Evolutionary conservation across 2,329 filamentous ascomycete species (phyloP).

Genomic region (Aspergillus ustus): DNA sequence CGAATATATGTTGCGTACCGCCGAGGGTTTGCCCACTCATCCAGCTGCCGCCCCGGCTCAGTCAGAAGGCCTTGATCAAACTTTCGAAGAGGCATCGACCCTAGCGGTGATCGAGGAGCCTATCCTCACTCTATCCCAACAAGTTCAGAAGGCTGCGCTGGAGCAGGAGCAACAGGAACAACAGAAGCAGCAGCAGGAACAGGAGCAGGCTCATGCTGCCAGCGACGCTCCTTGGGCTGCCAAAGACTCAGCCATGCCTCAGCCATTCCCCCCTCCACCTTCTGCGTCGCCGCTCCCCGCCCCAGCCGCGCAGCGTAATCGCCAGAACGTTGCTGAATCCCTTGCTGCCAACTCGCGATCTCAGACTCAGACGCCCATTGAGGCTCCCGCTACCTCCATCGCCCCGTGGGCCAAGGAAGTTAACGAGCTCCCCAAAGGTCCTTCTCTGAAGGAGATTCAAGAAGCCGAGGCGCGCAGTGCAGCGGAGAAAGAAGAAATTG

Average conservation of each 20-base stretch:
- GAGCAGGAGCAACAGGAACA: conserved; percentile 38
- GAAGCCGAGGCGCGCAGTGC: conserved; percentile 93
- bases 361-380: conserved; percentile 74
- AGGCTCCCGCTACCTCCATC: conserved; percentile 72
- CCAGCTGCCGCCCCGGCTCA: conserved; percentile 38
- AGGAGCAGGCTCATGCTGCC: conserved; percentile 42
- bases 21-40: conserved; percentile 48
- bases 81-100: conserved; percentile 30
- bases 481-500: conserved; percentile 82
- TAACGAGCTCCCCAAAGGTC: conserved; percentile 74
- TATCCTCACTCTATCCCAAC: conserved; percentile 75
- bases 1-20: conserved; percentile 42
- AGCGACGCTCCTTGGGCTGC: conserved; percentile 60
- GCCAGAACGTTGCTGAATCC: conserved; percentile 80
- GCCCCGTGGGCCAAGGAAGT: conserved; percentile 95
- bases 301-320: conserved; percentile 82
- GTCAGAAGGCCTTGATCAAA: conserved; percentile 28
- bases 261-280: conserved; percentile 69
- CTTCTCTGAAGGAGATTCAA: conserved; percentile 94
- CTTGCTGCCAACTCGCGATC: conserved; percentile 69
- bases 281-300: conserved; percentile 84
- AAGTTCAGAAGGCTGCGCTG: conserved; percentile 74
- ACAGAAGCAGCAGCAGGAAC: conserved; percentile 37
- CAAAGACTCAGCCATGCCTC: conserved; percentile 70
- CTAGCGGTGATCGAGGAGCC: conserved; percentile 46